These are phyloP conservation scores for Adansonia madagascariensis DNA, from an alignment of 441 rosid genomes.

Conservation along the genomic window DNA sequence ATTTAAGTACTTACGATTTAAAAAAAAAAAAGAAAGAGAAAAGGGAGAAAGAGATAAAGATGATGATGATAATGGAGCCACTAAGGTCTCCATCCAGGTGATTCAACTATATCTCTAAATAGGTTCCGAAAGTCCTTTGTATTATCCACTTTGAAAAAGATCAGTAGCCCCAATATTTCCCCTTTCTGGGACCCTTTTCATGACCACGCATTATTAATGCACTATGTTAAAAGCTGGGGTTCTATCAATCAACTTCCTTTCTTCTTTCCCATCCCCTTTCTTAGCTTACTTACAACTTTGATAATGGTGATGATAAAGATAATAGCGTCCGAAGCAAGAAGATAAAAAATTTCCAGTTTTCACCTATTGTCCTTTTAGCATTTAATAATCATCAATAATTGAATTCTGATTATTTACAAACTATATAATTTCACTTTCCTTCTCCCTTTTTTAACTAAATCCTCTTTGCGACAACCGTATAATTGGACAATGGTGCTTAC, in stretches of 20 bases:
- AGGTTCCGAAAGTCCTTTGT: conserved; percentile 21
- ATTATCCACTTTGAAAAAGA: conserved; percentile 35
- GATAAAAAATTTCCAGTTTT: too few species aligned
- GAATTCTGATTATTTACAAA: not conserved
- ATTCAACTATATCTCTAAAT: conserved; percentile 48
- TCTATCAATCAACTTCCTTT: conserved; percentile 45
- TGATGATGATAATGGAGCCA: conserved; percentile 40
- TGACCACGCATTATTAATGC: conserved; percentile 33
- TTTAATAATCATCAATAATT: not conserved
- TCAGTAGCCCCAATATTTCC: conserved; percentile 28
- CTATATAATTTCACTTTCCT: not conserved
- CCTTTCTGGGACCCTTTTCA: conserved; percentile 21
- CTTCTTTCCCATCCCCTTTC: conserved; percentile 21
- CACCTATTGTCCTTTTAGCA: not conserved
- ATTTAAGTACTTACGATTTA: too few species aligned
- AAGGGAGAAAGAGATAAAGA: conserved; percentile 18
- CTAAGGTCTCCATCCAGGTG: conserved; percentile 58
- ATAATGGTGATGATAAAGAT: conserved; percentile 18
- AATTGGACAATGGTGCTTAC: not conserved
- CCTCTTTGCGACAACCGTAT: not conserved
- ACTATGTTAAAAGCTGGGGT: conserved; percentile 39
- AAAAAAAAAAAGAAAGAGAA: not conserved
- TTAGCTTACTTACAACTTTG: conserved; percentile 24
- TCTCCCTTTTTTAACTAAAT: too few species aligned
- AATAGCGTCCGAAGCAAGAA: not conserved